Conservation (phyloP, 1,139 yeast genomes). For the Saccharomyces hybrid region DNA sequence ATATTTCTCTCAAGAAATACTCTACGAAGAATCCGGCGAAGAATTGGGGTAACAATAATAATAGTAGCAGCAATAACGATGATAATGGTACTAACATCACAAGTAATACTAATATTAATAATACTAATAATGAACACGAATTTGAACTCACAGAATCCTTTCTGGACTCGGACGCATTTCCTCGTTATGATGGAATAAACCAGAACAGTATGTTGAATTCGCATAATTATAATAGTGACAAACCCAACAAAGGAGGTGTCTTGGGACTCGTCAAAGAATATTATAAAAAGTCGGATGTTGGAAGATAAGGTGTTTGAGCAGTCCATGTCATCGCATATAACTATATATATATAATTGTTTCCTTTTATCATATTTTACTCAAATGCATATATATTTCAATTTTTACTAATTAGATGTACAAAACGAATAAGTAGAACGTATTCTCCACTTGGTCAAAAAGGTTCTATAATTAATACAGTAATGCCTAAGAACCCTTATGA, state of each 20-base stretch:
- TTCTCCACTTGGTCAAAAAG: background rate
- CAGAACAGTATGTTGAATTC: background rate
- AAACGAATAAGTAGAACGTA: background rate
- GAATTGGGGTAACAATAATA: background rate
- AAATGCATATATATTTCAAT: background rate
- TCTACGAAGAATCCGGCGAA: background rate
- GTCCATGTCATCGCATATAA: background rate
- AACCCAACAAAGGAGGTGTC: conserved; percentile 41
- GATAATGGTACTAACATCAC: background rate
- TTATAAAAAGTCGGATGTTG: conserved; percentile 50
- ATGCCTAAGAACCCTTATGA: background rate
- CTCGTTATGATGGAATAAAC: background rate
- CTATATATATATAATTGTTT: background rate
- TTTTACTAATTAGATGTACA: background rate
- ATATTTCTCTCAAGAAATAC: background rate
- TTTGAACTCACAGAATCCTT: background rate
- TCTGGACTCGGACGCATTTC: background rate
- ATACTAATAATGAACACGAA: background rate
- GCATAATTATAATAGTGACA: background rate
- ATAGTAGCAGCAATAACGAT: background rate
- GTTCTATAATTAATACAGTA: background rate
- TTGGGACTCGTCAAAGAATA: conserved; percentile 79
- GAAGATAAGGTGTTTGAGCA: conserved; percentile 14
- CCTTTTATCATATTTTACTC: background rate
- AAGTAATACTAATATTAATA: background rate